Percentiles rank a stretch among this genome's conserved stretches.
phyloP scores from a whole-genome alignment of 768 basidiomycete genomes.

The Roridomyces roridus region DNA sequence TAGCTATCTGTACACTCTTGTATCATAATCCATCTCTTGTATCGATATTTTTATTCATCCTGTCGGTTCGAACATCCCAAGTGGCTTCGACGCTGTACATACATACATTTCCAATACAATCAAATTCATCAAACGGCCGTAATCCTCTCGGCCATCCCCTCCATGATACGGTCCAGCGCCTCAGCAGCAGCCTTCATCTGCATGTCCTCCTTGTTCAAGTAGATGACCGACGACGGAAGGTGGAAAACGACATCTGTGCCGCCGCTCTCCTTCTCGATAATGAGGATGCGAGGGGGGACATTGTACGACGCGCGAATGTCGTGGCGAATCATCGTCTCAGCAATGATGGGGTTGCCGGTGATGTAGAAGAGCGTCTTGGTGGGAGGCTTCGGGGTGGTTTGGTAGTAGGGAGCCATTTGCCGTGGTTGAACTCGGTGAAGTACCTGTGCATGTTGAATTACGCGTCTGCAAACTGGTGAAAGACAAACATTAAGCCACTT shows the following conservation, averaged over 20 bases:
- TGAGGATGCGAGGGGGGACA: constrained; percentile 52
- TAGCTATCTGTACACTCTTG: background rate
- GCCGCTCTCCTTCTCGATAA: constrained; percentile 45
- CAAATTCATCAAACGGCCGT: constrained; percentile 26
- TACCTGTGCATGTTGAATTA: constrained; percentile 36
- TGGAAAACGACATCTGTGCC: constrained; percentile 54
- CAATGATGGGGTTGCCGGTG: constrained; percentile 59
- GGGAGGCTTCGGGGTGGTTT: too few species aligned
- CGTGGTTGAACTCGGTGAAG: constrained; percentile 45
- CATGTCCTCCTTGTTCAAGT: constrained; percentile 33
- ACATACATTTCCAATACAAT: background rate
- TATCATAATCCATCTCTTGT: constrained; percentile 18
- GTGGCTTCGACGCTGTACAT: constrained; percentile 21
- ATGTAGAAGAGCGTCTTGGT: constrained; percentile 47
- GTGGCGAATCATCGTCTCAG: constrained; percentile 47
- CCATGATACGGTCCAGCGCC: constrained; percentile 50
- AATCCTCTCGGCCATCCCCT: constrained; percentile 43
- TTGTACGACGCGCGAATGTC: constrained; percentile 47
- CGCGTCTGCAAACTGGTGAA: too few species aligned
- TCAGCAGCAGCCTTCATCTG: constrained; percentile 40
- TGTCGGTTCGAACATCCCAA: background rate
- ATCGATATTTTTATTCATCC: constrained; percentile 7
- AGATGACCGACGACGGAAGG: constrained; percentile 53
- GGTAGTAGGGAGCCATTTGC: constrained; percentile 46
- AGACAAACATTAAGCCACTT: too few species aligned